A percentile compares a stretch with the other conserved stretches of the same genome.
These are phyloP conservation scores for Kluyveromyces dobzhanskii DNA, from an alignment of 805 yeast species.

Conservation along the genomic window DNA sequence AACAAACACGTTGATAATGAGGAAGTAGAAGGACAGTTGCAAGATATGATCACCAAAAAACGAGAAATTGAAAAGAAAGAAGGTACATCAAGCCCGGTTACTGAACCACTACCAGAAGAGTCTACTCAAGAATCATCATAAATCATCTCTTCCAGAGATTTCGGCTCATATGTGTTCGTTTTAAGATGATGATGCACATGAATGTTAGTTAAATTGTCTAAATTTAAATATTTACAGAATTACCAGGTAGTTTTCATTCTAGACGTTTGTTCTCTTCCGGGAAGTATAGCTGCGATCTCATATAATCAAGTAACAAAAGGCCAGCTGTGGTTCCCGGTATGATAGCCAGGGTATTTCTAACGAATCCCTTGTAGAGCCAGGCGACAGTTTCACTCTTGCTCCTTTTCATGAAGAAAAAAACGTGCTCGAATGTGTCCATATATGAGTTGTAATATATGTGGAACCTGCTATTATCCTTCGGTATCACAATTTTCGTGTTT, in stretches of 20 bases:
- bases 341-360: conserved; percentile 59
- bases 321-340: conserved; percentile 90
- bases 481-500: conserved; percentile 8
- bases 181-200: no score
- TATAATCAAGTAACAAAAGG: conserved; percentile 71
- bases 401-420: conserved; percentile 39
- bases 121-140: neutral
- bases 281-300: conserved; percentile 41
- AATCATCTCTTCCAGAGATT: no score
- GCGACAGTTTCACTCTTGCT: conserved; percentile 28
- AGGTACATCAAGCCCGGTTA: neutral
- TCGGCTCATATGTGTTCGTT: no score
- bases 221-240: no score
- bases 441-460: conserved; percentile 65
- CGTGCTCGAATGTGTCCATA: conserved; percentile 61
- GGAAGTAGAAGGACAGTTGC: conserved; percentile 32
- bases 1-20: conserved; percentile 34
- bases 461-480: conserved; percentile 16
- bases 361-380: conserved; percentile 75
- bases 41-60: conserved; percentile 31
- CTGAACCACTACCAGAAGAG: neutral
- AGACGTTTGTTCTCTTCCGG: conserved; percentile 1
- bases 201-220: no score
- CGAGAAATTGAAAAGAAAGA: conserved; percentile 23
- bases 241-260: neutral